Evolutionary conservation across 139 green algal species (phyloP).

Genomic region (Chlorella sp.): DNA sequence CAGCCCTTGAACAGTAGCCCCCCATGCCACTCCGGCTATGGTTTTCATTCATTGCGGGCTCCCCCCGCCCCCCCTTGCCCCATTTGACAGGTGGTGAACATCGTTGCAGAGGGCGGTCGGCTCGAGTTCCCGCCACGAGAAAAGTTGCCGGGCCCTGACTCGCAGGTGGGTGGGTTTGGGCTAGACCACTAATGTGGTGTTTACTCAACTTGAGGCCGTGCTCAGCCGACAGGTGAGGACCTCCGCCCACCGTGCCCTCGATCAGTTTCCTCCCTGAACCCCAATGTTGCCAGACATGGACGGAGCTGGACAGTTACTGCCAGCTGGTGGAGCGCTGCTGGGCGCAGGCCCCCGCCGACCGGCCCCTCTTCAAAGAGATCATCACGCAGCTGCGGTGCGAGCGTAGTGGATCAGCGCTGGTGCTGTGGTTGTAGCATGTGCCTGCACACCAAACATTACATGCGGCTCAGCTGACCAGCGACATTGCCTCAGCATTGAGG

Average conservation of each 20-base stretch:
- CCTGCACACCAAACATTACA: no score
- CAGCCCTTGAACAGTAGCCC: no score
- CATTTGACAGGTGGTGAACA: constrained; percentile 53
- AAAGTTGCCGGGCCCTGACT: constrained; percentile 57
- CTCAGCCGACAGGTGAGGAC: no score
- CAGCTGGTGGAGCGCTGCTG: constrained; percentile 81
- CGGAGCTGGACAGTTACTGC: constrained; percentile 57
- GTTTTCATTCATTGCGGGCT: no score
- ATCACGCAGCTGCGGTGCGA: constrained; percentile 50
- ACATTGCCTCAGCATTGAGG: no score
- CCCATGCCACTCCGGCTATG: no score
- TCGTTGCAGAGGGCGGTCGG: constrained; percentile 66
- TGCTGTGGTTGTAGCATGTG: not conserved
- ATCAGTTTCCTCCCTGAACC: not conserved
- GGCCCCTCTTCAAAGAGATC: constrained; percentile 74
- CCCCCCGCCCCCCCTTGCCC: no score
- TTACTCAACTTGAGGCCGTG: no score
- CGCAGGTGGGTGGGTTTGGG: no score
- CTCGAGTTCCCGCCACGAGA: constrained; percentile 64
- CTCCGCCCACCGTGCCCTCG: no score
- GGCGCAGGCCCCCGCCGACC: constrained; percentile 46
- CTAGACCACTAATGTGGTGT: no score
- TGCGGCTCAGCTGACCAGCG: not conserved
- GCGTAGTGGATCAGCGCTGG: not conserved
- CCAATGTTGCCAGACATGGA: constrained; percentile 17